A percentile compares a stretch with the other conserved stretches of the same genome.
These are phyloP conservation scores for Brassica carinata DNA, from an alignment of 345 rosid species.

Conservation along the genomic window DNA sequence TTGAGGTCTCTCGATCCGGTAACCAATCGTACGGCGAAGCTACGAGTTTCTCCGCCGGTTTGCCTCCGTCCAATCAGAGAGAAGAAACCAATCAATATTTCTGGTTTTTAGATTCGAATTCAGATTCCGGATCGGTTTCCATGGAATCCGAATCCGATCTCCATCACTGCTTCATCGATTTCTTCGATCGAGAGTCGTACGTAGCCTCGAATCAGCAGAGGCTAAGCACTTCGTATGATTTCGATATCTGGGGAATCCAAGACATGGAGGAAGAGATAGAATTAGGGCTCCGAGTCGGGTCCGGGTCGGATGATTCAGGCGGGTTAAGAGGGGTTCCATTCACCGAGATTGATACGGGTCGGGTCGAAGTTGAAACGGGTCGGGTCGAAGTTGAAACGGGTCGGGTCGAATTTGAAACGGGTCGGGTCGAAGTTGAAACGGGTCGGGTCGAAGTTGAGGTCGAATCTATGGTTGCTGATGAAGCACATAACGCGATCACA, in stretches of 20 bases:
- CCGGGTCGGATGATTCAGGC: too few relatives aligned
- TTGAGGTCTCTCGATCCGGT: slow-evolving; percentile 3
- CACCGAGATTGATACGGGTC: too few relatives aligned
- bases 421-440: too few relatives aligned
- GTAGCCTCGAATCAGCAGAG: slow-evolving; percentile 11
- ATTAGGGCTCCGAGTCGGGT: slow-evolving; percentile 32
- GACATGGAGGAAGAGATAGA: slow-evolving; percentile 21
- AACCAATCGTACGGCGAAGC: not conserved
- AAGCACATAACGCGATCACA: not conserved
- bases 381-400: too few relatives aligned
- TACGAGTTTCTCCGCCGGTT: too few relatives aligned
- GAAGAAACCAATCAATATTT: not conserved
- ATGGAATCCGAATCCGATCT: slow-evolving; percentile 25
- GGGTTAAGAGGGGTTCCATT: too few relatives aligned
- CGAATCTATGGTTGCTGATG: too few relatives aligned
- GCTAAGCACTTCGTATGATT: not conserved
- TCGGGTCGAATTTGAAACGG: too few relatives aligned
- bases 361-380: too few relatives aligned
- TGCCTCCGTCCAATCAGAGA: too few relatives aligned
- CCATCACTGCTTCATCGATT: slow-evolving; percentile 9
- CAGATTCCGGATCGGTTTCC: slow-evolving; percentile 4
- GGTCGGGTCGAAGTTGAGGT: slow-evolving; percentile 13
- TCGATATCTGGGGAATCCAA: not conserved
- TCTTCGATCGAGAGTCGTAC: slow-evolving; percentile 26
- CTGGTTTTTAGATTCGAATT: slow-evolving; percentile 7